These are phyloP conservation scores for Ophiostoma triangulosporum DNA, from an alignment of 2,329 filamentous ascomycete genomes.

Conservation along the genomic window DNA sequence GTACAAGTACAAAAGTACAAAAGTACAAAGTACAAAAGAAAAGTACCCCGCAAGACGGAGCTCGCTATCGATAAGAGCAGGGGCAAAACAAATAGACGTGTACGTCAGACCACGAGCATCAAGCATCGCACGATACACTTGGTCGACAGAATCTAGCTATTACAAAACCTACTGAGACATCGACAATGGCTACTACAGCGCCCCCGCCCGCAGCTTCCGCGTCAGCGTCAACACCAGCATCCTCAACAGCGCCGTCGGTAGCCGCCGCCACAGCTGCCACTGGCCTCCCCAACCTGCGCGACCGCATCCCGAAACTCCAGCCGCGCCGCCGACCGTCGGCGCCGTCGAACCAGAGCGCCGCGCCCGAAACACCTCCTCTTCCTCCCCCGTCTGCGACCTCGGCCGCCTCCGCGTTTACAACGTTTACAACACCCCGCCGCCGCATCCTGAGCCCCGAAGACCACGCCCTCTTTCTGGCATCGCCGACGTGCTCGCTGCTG, in stretches of 20 bases:
- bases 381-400: conserved; percentile 42
- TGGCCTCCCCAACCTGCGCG: conserved; percentile 35
- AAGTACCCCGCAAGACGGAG: neutral
- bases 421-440: conserved; percentile 54
- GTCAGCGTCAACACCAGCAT: neutral
- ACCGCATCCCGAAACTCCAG: conserved; percentile 53
- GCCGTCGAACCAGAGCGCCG: conserved; percentile 43
- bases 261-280: conserved; percentile 2
- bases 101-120: neutral
- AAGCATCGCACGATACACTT: neutral
- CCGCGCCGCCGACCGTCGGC: conserved; percentile 43
- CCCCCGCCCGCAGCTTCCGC: neutral
- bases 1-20: neutral
- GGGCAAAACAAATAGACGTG: too few species aligned
- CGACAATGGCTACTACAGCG: neutral
- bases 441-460: conserved; percentile 73
- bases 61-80: neutral
- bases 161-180: neutral
- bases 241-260: neutral
- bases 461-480: conserved; percentile 68
- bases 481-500: conserved; percentile 62
- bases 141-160: too few species aligned
- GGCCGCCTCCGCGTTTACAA: neutral
- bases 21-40: neutral
- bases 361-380: conserved; percentile 63